Base-by-base conservation (phyloP, 805 yeast genomes). In the Scheffersomyces lignosus region DNA sequence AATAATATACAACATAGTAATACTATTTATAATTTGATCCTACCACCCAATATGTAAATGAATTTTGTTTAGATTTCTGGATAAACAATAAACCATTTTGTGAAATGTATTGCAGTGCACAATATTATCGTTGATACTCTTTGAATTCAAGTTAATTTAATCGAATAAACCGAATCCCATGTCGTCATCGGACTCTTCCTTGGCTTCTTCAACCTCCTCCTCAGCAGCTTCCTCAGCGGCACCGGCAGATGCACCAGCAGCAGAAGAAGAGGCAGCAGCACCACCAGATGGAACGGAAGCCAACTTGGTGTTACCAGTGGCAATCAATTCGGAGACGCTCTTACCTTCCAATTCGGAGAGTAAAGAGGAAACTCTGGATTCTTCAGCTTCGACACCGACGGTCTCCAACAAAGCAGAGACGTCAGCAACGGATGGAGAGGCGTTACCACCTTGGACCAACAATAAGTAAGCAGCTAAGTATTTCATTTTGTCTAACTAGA, bases 401-500 rank as follows among this genome's bases (percentile, higher is more conserved):
- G 98, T 77, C 68, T 87, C 84, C 68, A 93, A 82, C 63, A 93
- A 84, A 58, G 83, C 62, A 74, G 87, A 76, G 80, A 93, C 80
- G 73, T 88, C 91, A 65, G 85, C 81, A 60, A 96, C 95, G 58
- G 96, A 77, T 75, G 99, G 98, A 62, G 93, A 66, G 69, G 89
- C 71, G 79, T 81, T 83, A 71, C 98, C 99, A 75, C 96, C 96
- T 72, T 93, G 89, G 78, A 84, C 89, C 75, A 93, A 83, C 77
- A 91, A 85, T 75, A 93, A 85, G 81, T 93, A 93, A 75, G 99
- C 98, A 77, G 99, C 99, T 78, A 93, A 85, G 83, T 91, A 91
- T 87, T 89, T 93, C 97, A 89, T 78, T 45, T 39, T 37, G 31
- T 36, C 23, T 36, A 24, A 37, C 51, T 68, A 78, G 83, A 81